phyloP scores from a whole-genome alignment of 1,284 basidiomycete species.

The Ustilago shanxiensis region DNA sequence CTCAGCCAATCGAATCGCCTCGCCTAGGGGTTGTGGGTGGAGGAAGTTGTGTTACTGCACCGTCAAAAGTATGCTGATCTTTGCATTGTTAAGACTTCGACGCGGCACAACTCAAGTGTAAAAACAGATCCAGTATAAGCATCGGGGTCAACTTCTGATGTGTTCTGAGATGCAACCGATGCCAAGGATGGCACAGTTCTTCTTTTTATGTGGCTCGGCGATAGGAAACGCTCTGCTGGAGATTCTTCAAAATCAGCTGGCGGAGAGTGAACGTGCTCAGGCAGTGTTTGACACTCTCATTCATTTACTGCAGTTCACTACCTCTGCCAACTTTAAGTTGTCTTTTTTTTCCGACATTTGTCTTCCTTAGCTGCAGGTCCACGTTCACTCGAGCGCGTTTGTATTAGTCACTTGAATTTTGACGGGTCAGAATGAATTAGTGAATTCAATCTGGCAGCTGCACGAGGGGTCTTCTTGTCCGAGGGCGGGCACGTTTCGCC shows the following conservation, averaged over 20 bases:
- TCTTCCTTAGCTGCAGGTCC: constrained; percentile 41
- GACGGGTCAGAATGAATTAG: not conserved
- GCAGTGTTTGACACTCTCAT: constrained; percentile 2
- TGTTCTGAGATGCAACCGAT: not conserved
- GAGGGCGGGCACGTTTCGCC: constrained; percentile 32
- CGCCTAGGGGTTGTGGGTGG: not conserved
- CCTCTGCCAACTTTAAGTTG: too few relatives aligned
- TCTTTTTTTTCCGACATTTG: not conserved
- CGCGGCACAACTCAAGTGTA: too few relatives aligned
- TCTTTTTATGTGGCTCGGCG: not conserved
- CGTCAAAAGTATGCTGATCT: too few relatives aligned
- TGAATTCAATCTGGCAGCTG: constrained; percentile 20
- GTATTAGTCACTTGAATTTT: not conserved
- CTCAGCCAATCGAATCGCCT: not conserved
- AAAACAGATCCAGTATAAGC: too few relatives aligned
- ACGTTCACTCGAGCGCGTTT: constrained; percentile 17
- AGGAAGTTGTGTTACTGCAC: not conserved
- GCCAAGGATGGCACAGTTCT: not conserved
- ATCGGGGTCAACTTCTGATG: too few relatives aligned
- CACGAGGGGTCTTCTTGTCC: constrained; percentile 24
- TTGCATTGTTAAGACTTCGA: not conserved
- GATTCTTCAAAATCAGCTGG: not conserved
- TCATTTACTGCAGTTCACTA: too few relatives aligned
- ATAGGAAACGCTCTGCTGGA: too few relatives aligned
- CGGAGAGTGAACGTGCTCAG: constrained; percentile 10